Conservation (phyloP, 768 basidiomycete species). For the Tulasnella sp. region DNA sequence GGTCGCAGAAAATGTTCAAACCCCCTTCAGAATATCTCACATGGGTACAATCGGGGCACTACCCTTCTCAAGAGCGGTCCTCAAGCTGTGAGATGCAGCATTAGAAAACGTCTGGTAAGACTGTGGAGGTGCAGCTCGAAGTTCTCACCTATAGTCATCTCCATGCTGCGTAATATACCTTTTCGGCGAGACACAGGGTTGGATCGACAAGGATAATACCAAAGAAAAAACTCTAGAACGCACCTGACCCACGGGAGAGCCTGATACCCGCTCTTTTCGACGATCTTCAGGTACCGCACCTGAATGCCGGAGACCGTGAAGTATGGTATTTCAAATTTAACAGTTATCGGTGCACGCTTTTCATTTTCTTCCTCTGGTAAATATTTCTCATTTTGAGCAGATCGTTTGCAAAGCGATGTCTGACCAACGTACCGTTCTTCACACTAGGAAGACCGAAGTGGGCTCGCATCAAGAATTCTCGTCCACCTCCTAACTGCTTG, state of each 20-base stretch:
- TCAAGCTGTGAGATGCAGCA: constrained; percentile 45
- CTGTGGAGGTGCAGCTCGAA: not conserved
- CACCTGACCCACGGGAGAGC: constrained; percentile 87
- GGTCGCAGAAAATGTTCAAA: not conserved
- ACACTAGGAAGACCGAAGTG: constrained; percentile 97
- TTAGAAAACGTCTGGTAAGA: not conserved
- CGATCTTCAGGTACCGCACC: constrained; percentile 96
- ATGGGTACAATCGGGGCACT: constrained; percentile 53
- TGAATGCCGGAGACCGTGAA: constrained; percentile 98
- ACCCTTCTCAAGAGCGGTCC: constrained; percentile 72
- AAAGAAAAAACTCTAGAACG: not conserved
- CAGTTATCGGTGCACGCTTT: constrained; percentile 90
- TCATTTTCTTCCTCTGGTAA: constrained; percentile 66
- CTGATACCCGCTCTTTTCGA: constrained; percentile 98
- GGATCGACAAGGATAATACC: not conserved
- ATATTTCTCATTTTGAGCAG: not conserved
- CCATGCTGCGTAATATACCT: constrained; percentile 85
- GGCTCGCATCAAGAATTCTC: constrained; percentile 96
- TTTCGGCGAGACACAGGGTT: not conserved
- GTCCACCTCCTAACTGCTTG: constrained; percentile 91
- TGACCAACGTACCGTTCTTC: constrained; percentile 61
- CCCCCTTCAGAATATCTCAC: not conserved
- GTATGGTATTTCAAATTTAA: constrained; percentile 98
- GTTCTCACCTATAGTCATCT: constrained; percentile 75
- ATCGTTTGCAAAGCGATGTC: not conserved